These are phyloP conservation scores for Tranzscheliella williamsii DNA, from an alignment of 1,284 basidiomycete species.

Conservation along the genomic window DNA sequence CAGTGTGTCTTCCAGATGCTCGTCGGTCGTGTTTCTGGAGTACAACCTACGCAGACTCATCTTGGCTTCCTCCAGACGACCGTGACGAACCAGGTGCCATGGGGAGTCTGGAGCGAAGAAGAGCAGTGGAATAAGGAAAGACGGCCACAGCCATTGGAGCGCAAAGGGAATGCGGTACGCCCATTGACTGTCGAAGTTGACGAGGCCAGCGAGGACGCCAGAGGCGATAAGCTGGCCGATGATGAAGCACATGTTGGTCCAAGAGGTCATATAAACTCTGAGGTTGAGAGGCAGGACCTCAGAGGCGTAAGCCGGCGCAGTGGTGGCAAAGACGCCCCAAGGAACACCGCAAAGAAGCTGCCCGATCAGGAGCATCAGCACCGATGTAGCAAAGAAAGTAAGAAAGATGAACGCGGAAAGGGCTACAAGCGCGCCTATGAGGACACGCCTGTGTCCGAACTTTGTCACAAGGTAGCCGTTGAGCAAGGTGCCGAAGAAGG, in stretches of 20 bases:
- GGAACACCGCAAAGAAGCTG: slow-evolving; percentile 62
- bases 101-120: slow-evolving; percentile 59
- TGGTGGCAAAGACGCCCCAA: slow-evolving; percentile 63
- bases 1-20: slow-evolving; percentile 28
- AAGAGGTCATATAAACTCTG: slow-evolving; percentile 63
- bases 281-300: slow-evolving; percentile 64
- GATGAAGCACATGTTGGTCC: slow-evolving; percentile 65
- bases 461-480: slow-evolving; percentile 5
- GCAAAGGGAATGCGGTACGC: slow-evolving; percentile 61
- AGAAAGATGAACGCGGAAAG: slow-evolving; percentile 36
- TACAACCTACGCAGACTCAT: slow-evolving; percentile 3
- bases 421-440: background rate
- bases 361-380: slow-evolving; percentile 59
- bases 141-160: slow-evolving; percentile 62
- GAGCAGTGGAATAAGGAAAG: slow-evolving; percentile 44
- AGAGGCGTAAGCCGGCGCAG: slow-evolving; percentile 64
- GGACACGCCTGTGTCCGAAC: slow-evolving; percentile 2
- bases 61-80: slow-evolving; percentile 63
- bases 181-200: slow-evolving; percentile 49
- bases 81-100: slow-evolving; percentile 64
- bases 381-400: slow-evolving; percentile 61
- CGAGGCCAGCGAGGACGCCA: slow-evolving; percentile 61
- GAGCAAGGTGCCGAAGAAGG: slow-evolving; percentile 16
- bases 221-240: slow-evolving; percentile 60
- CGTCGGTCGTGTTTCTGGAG: background rate